Base-by-base conservation (phyloP, 2,329 filamentous ascomycete species). In the Colletotrichum sp. region DNA sequence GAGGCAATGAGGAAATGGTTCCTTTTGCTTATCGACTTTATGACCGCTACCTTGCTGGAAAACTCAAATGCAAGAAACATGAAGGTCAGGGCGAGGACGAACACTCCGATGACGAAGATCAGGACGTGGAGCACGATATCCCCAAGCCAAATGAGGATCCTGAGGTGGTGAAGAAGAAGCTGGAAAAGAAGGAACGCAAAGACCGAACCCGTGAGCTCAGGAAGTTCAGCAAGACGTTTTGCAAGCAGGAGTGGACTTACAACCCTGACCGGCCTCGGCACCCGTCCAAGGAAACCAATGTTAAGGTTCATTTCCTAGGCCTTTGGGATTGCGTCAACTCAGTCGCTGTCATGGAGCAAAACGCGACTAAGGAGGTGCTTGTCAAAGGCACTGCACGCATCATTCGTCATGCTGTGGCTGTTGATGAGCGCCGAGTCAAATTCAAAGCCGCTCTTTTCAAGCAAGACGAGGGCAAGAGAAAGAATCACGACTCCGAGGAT, bases 341-440 rank as follows among this genome's bases (percentile, higher is more conserved):
- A 3, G 88, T 90, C 5, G 81, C 85, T 3, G 82, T 86, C 16
- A 76, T 87, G 34, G 85, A 86, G 71, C 77, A 78, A 0, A 26
- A 82, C 5, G 30, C 30, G 10, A 32, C 30, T 12, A 32, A 32
- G 30, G 30, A 32, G 10, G 30, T 32, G 10, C 30, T 32, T 12
- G 30, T 32, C 10, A 32, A 32, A 12, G 30, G 30, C 10, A 32
- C 30, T 32, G 32, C 32, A 2, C 77, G 81, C 6, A 85, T 85
- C 64, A 85, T 90, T 30, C 85, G 89, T 1, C 89, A 91, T 69
- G 89, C 89, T 1, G 88, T 90, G 1, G 86, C 88, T 2, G 84
- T 90, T 7, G 88, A 91, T 72, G 89, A 91, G 79, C 84, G 88
- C 1, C 87, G 89, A 5, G 86, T 89, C 75, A 91, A 91, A 78